Evolutionary conservation across 2,329 filamentous ascomycete species (phyloP).

Genomic region (Ascochyta clinopodiicola): DNA sequence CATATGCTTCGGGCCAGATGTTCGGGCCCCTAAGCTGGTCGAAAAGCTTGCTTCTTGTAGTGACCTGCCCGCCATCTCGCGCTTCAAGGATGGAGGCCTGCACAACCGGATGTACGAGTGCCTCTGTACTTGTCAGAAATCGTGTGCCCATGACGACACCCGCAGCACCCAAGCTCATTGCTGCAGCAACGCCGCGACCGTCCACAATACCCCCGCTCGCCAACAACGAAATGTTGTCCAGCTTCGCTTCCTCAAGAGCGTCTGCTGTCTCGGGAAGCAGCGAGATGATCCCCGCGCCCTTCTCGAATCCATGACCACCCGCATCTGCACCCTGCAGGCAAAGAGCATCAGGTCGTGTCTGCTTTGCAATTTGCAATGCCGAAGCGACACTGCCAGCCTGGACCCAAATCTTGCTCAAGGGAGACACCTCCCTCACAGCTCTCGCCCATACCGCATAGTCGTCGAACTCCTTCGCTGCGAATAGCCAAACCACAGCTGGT

Average conservation of each 20-base stretch:
- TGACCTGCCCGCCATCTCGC: slow-evolving; percentile 58
- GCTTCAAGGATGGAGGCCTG: slow-evolving; percentile 54
- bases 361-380: slow-evolving; percentile 58
- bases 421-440: slow-evolving; percentile 43
- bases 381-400: slow-evolving; percentile 67
- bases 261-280: slow-evolving; percentile 65
- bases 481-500: slow-evolving; percentile 71
- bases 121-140: slow-evolving; percentile 63
- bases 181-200: slow-evolving; percentile 64
- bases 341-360: slow-evolving; percentile 62
- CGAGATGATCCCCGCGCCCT: slow-evolving; percentile 62
- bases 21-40: slow-evolving; percentile 62
- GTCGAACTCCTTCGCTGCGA: slow-evolving; percentile 60
- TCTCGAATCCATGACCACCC: slow-evolving; percentile 67
- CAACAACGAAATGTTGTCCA: slow-evolving; percentile 48
- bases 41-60: slow-evolving; percentile 58
- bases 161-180: slow-evolving; percentile 59
- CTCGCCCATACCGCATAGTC: slow-evolving; percentile 47
- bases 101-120: slow-evolving; percentile 54
- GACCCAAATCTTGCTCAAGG: slow-evolving; percentile 60
- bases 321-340: slow-evolving; percentile 71
- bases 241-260: slow-evolving; percentile 49
- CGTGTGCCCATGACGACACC: slow-evolving; percentile 70
- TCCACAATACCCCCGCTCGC: slow-evolving; percentile 68
- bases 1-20: slow-evolving; percentile 65